A percentile compares a stretch with the other conserved stretches of the same genome.
Evolutionary conservation across 306 rosid species (phyloP).

Genomic region (Cyamopsis tetragonoloba): DNA sequence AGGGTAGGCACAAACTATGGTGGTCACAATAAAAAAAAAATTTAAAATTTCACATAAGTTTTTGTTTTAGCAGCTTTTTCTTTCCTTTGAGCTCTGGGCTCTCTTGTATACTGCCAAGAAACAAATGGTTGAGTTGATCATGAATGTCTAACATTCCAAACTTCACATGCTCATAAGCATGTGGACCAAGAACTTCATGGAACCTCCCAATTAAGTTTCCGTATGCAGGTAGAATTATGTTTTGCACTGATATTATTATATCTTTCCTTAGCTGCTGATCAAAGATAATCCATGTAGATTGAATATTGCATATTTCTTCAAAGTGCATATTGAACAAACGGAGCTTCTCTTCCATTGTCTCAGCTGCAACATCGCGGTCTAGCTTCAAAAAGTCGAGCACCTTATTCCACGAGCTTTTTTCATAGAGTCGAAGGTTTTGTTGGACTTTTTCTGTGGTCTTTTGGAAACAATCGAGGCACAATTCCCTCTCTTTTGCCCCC

Average conservation of each 20-base stretch:
- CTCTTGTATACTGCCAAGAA: slow-evolving; percentile 31
- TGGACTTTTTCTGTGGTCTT: slow-evolving; percentile 42
- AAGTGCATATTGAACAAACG: slow-evolving; percentile 49
- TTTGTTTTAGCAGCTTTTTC: background rate
- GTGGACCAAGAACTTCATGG: slow-evolving; percentile 34
- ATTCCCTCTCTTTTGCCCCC: slow-evolving; percentile 43
- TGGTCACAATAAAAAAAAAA: too few species aligned
- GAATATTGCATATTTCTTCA: slow-evolving; percentile 44
- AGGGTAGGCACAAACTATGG: too few species aligned
- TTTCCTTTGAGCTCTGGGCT: slow-evolving; percentile 38
- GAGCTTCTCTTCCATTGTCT: slow-evolving; percentile 61
- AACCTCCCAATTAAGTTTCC: slow-evolving; percentile 54
- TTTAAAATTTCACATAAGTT: too few species aligned
- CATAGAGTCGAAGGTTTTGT: slow-evolving; percentile 46
- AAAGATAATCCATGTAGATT: slow-evolving; percentile 49
- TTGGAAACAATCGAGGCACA: slow-evolving; percentile 54
- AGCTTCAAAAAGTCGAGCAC: slow-evolving; percentile 48
- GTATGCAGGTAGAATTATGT: slow-evolving; percentile 53
- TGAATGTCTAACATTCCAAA: slow-evolving; percentile 40
- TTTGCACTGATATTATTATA: slow-evolving; percentile 40
- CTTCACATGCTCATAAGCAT: slow-evolving; percentile 38
- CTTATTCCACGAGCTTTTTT: slow-evolving; percentile 57
- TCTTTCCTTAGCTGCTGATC: slow-evolving; percentile 56
- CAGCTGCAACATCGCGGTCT: slow-evolving; percentile 32
- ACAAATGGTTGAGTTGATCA: slow-evolving; percentile 45